Percentiles rank a stretch among this genome's conserved stretches.
Evolutionary conservation across 805 yeast species (phyloP).

Genomic region (Metschnikowia picachoensis): DNA sequence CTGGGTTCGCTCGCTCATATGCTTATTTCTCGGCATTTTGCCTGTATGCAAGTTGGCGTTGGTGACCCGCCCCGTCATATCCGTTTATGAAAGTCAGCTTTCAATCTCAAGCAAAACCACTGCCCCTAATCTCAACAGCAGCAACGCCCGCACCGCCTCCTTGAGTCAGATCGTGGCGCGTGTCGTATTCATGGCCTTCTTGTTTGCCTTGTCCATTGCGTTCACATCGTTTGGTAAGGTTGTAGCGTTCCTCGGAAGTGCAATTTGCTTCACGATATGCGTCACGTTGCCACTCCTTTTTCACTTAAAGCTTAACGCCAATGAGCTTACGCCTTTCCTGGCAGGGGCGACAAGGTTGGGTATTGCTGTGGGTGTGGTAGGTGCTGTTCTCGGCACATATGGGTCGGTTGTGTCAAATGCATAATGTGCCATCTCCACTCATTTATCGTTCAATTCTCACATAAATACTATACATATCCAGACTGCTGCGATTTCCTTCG

Average conservation of each 20-base stretch:
- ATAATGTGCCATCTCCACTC: background rate
- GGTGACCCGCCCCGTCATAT: constrained; percentile 35
- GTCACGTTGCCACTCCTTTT: constrained; percentile 38
- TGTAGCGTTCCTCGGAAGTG: constrained; percentile 39
- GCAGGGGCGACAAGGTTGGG: constrained; percentile 6
- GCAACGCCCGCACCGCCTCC: background rate
- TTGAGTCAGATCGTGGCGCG: constrained; percentile 17
- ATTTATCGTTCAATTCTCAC: too few species aligned
- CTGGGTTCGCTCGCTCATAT: constrained; percentile 38
- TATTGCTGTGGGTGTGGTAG: constrained; percentile 10
- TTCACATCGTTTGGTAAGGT: constrained; percentile 39
- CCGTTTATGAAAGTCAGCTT: constrained; percentile 33
- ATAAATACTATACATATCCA: too few species aligned
- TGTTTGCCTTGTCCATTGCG: constrained; percentile 22
- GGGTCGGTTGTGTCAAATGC: constrained; percentile 11
- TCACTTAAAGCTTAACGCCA: constrained; percentile 19
- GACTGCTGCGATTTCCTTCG: too few species aligned
- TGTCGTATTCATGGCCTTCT: constrained; percentile 21
- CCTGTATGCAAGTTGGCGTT: constrained; percentile 42
- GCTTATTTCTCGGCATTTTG: constrained; percentile 34
- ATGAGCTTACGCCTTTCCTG: constrained; percentile 8
- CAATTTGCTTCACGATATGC: constrained; percentile 41
- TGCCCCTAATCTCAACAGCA: background rate
- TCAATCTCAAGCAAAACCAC: constrained; percentile 6
- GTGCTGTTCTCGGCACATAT: constrained; percentile 17